Evolutionary conservation across 2,329 filamentous ascomycete genomes (phyloP).

Genomic region (Trichoderma arundinaceum): DNA sequence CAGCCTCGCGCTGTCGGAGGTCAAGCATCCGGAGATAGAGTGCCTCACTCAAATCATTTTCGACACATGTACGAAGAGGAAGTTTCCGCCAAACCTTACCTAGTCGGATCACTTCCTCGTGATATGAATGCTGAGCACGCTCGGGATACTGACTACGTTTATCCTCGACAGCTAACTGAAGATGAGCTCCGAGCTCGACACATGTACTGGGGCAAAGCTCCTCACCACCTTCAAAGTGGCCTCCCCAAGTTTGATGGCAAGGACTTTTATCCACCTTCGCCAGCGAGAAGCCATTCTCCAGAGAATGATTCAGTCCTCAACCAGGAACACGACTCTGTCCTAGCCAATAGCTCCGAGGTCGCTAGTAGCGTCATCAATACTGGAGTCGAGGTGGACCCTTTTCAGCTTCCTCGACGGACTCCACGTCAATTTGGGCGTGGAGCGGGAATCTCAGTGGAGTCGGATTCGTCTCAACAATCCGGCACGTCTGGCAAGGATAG

Average conservation of each 20-base stretch:
- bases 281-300: constrained; percentile 47
- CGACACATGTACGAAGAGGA: background rate
- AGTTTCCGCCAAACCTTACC: constrained; percentile 52
- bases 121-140: constrained; percentile 51
- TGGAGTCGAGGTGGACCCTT: background rate
- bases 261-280: constrained; percentile 66
- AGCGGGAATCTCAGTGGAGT: background rate
- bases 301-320: constrained; percentile 20
- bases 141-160: constrained; percentile 57
- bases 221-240: constrained; percentile 56
- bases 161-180: constrained; percentile 61
- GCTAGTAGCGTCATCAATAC: background rate
- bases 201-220: constrained; percentile 65
- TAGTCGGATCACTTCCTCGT: constrained; percentile 58
- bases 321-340: background rate
- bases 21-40: background rate
- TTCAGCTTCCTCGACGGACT: background rate
- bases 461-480: constrained; percentile 12
- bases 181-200: constrained; percentile 65
- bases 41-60: background rate
- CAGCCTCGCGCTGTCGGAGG: constrained; percentile 47
- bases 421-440: background rate
- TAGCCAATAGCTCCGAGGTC: background rate
- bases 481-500: background rate
- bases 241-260: constrained; percentile 69